Evolutionary conservation across 148 eudicot species (phyloP).

Genomic region (Salicornia ramosissima): DNA sequence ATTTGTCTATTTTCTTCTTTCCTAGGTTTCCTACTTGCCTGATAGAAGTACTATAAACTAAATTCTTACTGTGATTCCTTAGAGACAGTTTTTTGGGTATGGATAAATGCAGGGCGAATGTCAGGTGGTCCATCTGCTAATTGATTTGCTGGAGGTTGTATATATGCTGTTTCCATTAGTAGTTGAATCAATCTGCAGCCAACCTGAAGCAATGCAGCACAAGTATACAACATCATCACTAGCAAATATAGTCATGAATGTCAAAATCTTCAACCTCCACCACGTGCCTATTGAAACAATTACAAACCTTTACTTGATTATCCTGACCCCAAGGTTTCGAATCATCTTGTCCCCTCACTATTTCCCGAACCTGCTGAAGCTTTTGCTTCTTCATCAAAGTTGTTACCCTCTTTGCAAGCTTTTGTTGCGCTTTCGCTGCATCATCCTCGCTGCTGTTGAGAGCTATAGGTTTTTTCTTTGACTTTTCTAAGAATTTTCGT

Average conservation of each 20-base stretch:
- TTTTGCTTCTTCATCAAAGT: slow-evolving; percentile 83
- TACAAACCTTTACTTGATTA: slow-evolving; percentile 66
- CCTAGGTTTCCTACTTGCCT: slow-evolving; percentile 31
- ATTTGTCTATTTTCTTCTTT: not conserved
- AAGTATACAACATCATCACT: not conserved
- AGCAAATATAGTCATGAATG: not conserved
- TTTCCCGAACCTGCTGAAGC: slow-evolving; percentile 49
- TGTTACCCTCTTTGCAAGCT: slow-evolving; percentile 45
- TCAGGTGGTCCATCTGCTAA: slow-evolving; percentile 56
- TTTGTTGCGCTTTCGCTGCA: slow-evolving; percentile 38
- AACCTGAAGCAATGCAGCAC: slow-evolving; percentile 45
- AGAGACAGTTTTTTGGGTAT: slow-evolving; percentile 41
- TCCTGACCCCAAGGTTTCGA: slow-evolving; percentile 77
- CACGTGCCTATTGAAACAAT: not conserved
- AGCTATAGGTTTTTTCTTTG: slow-evolving; percentile 58
- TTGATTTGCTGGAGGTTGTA: slow-evolving; percentile 74
- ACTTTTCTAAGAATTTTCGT: slow-evolving; percentile 58
- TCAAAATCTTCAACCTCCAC: not conserved
- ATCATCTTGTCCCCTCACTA: slow-evolving; percentile 47
- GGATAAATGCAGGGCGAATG: slow-evolving; percentile 86
- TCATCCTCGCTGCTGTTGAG: slow-evolving; percentile 58
- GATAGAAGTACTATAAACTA: not conserved
- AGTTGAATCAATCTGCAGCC: slow-evolving; percentile 80
- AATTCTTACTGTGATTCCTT: slow-evolving; percentile 56
- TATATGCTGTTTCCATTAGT: slow-evolving; percentile 71